These are phyloP conservation scores for Microbotryomycetes sp. DNA, from an alignment of 1,284 basidiomycete species.

Conservation along the genomic window DNA sequence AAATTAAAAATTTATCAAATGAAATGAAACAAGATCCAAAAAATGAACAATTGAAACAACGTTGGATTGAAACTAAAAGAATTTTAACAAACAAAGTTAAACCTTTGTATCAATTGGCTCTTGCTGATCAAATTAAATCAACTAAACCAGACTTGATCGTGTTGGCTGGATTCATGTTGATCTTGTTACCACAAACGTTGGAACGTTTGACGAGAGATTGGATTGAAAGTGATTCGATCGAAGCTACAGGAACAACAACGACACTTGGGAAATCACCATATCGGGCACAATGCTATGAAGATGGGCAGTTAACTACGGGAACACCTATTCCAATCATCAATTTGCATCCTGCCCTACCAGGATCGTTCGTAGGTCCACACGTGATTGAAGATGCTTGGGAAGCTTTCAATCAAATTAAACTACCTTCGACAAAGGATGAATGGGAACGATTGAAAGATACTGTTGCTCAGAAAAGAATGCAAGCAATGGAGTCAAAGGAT, in stretches of 20 bases:
- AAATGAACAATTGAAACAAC: not conserved
- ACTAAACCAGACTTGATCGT: conserved; percentile 76
- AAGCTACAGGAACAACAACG: not conserved
- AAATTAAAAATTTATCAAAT: not conserved
- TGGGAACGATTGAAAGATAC: not conserved
- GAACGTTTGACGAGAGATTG: conserved; percentile 41
- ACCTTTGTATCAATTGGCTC: conserved; percentile 64
- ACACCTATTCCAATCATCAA: conserved; percentile 81
- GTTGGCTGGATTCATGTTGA: conserved; percentile 97
- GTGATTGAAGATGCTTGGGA: conserved; percentile 85
- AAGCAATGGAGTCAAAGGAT: not conserved
- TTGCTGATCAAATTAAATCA: conserved; percentile 64
- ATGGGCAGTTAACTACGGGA: conserved; percentile 12
- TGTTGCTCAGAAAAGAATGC: not conserved
- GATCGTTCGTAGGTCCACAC: conserved; percentile 85
- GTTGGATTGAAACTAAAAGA: not conserved
- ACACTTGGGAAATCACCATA: conserved; percentile 24
- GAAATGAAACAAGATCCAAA: not conserved
- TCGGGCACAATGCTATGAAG: too few relatives aligned
- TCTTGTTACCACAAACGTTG: conserved; percentile 55
- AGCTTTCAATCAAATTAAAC: conserved; percentile 75
- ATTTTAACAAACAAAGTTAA: not conserved
- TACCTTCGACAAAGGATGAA: not conserved
- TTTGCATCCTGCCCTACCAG: conserved; percentile 90
- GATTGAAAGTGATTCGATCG: conserved; percentile 8